Evolutionary conservation across 257 asterid species (phyloP), one percentile per base, ranked within the genome.

Genomic region (Orobanche coerulescens): DNA sequence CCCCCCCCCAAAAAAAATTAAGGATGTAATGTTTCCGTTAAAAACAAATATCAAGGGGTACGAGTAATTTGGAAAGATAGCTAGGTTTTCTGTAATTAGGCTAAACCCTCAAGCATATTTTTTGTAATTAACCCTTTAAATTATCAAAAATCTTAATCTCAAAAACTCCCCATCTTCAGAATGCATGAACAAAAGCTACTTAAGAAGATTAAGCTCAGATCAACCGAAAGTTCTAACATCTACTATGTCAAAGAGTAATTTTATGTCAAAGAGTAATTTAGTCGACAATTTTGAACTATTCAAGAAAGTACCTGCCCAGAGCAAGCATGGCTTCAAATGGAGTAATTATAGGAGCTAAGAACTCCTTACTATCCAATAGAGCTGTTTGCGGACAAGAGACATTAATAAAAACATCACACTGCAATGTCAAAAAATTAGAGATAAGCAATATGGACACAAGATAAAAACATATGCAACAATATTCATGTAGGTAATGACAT

Each of bases 261-360:
- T 3, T n/a, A 2, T 7, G 18, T 47, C 43, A 28, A 62, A 18
- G 37, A 58, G 12, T 44, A 24, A 43, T 28, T 52, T 3, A 25
- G 69, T 34, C 33, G 52, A 69, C 28, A 25, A 56, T 57, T 63
- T 26, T 16, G 61, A 68, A 68, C 18, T 31, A 31, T 61, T 57
- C 46, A 69, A 47, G 51, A 40, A 36, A 36, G 9, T 75, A 91
- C 96, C 98, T 78, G 70, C 75, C 82, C 51, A 82, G 86, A 75
- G 98, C 98, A 76, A 88, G 82, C 81, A 82, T 76, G 40, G 97
- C 97, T 78, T 91, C 98, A 68, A 75, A 91, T 48, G 98, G 98
- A 76, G 98, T 92, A 62, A 92, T 88, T 64, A 92, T 71, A 50
- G 98, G 98, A 73, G 96, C 96, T 63, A 92, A 79, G 87, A 92